Base-by-base conservation (phyloP, 2,329 filamentous ascomycete species). In the Clonostachys solani region DNA sequence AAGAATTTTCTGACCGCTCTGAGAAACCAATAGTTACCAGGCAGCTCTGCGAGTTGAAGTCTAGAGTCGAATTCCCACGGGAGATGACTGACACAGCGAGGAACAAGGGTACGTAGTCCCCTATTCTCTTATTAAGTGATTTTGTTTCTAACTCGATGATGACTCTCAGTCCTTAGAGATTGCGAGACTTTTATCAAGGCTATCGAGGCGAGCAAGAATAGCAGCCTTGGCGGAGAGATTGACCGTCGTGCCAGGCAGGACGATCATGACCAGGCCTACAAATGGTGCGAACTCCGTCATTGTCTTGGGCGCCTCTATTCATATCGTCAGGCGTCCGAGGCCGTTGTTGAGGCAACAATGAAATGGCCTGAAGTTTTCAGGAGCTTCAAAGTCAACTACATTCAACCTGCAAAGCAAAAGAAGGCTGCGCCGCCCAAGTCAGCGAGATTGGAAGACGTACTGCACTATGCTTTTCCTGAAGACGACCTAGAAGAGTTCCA, bases 361-460 rank as follows among this genome's bases (percentile, higher is more conserved):
- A 38, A 16, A 5, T 64, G 61, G 52, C 57, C 54, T 0, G 33
- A 41, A 0, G 47, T 66, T 5, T 65, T 65, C 16, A 13, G 52
- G 15, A 50, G 59, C 33, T 56, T 62, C 29, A 42, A 50, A 9
- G 49, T 67, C 1, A 51, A 37, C 1, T 45, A 33, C 13, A 37
- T 67, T 1, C 49, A 52, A 1, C 63, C 64, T 1, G 43, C 48
- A 8, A 19, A 15, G 29, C 36, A 19, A 0, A 48, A 51, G 9
- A 54, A 49, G 12, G 42, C 41, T 0, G 52, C 36, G 0, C 12
- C 50, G 2, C 2, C 19, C 8, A 45, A 44, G 35, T 48, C 41
- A n/a, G 33, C 33, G 4, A 37, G 55, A 12, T 35, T 49, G 12
- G 42, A 23, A 0, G 46, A 44, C 6, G 43, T 53, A 8, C 12